phyloP scores from a whole-genome alignment of 2,329 filamentous ascomycete species.

The Pseudogymnoascus sp. region DNA sequence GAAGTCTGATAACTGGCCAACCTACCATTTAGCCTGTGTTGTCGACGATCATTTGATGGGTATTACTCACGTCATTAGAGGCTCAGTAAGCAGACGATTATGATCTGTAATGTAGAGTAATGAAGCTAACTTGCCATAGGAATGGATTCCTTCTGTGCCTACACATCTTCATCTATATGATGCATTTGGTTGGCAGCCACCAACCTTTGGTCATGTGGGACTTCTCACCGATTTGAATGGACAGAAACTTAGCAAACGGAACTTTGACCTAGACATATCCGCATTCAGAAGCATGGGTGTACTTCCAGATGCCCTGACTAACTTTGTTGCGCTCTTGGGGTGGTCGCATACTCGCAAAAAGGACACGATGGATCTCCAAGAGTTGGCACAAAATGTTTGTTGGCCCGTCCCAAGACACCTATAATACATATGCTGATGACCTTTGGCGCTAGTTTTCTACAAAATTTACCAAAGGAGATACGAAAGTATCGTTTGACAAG shows the following conservation, averaged over 20 bases:
- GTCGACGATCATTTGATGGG: constrained; percentile 94
- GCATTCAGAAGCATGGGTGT: constrained; percentile 51
- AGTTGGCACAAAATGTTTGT: constrained; percentile 62
- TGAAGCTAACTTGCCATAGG: constrained; percentile 37
- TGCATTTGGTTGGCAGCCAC: constrained; percentile 67
- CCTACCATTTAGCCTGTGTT: constrained; percentile 95
- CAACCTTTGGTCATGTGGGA: constrained; percentile 73
- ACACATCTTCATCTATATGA: constrained; percentile 69
- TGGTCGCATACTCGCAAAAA: constrained; percentile 65
- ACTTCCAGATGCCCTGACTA: constrained; percentile 58
- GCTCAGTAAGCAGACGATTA: constrained; percentile 49
- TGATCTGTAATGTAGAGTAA: neutral
- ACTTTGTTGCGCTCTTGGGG: constrained; percentile 79
- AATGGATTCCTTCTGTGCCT: constrained; percentile 94
- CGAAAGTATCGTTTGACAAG: constrained; percentile 73
- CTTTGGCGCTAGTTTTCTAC: constrained; percentile 32
- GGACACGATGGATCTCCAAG: constrained; percentile 64
- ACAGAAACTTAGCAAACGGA: constrained; percentile 82
- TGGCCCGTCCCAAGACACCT: neutral
- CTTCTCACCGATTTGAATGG: constrained; percentile 62
- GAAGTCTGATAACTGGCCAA: constrained; percentile 87
- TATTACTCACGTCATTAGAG: constrained; percentile 91
- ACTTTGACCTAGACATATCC: constrained; percentile 55
- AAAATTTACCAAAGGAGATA: constrained; percentile 87
- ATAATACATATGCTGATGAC: constrained; percentile 8